phyloP scores from a whole-genome alignment of 2,329 filamentous ascomycete species.

The Verticillium zaregamsianum region DNA sequence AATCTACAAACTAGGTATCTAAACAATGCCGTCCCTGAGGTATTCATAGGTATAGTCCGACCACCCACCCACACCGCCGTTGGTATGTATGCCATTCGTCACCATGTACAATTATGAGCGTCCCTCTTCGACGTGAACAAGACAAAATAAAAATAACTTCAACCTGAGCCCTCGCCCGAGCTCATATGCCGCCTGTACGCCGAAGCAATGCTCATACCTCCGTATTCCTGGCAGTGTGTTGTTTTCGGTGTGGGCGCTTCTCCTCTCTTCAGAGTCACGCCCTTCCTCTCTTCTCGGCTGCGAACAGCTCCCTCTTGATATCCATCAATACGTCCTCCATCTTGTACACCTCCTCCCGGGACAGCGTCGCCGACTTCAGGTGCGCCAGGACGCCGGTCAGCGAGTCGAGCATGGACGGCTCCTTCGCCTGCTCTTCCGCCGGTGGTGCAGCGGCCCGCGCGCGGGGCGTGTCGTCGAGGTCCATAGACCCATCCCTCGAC shows the following conservation, averaged over 20 bases:
- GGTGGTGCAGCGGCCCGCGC: neutral
- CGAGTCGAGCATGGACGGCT: conserved; percentile 44
- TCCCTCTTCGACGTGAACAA: neutral
- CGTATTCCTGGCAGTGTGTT: neutral
- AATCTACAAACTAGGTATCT: neutral
- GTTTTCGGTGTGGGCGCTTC: neutral
- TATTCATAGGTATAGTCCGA: neutral
- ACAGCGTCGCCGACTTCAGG: conserved; percentile 56
- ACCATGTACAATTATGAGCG: conserved; percentile 6
- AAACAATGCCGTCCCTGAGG: neutral
- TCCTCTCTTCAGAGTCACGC: conserved; percentile 15
- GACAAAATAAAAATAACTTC: neutral
- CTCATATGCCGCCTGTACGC: neutral
- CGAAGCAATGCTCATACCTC: neutral
- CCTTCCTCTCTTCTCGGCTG: conserved; percentile 59
- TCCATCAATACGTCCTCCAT: conserved; percentile 79
- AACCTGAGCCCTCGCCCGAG: neutral
- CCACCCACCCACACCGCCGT: neutral
- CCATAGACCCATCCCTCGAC: conserved; percentile 18
- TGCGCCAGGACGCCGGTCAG: conserved; percentile 54
- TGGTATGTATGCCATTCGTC: conserved; percentile 1
- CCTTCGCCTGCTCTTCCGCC: conserved; percentile 18
- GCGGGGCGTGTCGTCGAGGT: neutral
- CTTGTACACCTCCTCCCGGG: conserved; percentile 61
- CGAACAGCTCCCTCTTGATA: conserved; percentile 68